These are phyloP conservation scores for Heterobasidion annosum DNA, from an alignment of 1,284 basidiomycete genomes.

Conservation along the genomic window DNA sequence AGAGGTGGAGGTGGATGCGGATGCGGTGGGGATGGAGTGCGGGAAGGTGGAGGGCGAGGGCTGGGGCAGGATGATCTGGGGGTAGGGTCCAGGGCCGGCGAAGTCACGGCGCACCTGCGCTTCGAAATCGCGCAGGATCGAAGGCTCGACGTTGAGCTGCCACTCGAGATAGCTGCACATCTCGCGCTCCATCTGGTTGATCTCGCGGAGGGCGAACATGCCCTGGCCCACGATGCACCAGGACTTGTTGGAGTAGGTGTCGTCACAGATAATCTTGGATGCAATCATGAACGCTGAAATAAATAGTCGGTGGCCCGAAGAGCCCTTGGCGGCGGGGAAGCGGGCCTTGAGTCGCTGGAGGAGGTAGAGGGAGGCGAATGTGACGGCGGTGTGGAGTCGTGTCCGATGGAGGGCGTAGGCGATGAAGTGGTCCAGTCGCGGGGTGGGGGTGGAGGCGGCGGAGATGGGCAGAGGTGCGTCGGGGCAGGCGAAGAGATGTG, in stretches of 20 bases:
- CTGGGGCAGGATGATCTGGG: constrained; percentile 47
- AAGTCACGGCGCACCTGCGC: constrained; percentile 55
- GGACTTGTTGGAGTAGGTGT: constrained; percentile 94
- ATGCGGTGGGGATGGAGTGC: constrained; percentile 2
- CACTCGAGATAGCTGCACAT: constrained; percentile 92
- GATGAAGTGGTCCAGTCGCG: constrained; percentile 33
- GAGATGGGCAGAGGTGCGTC: constrained; percentile 8
- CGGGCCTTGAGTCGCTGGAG: constrained; percentile 40
- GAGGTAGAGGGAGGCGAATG: constrained; percentile 39
- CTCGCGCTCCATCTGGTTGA: constrained; percentile 95
- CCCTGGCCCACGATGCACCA: constrained; percentile 92
- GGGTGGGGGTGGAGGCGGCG: constrained; percentile 15
- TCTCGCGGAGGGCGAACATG: constrained; percentile 58
- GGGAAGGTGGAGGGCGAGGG: constrained; percentile 35
- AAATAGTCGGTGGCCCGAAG: constrained; percentile 45
- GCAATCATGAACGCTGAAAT: constrained; percentile 48
- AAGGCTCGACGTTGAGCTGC: constrained; percentile 74
- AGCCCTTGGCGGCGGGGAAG: constrained; percentile 44
- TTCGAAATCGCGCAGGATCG: constrained; percentile 60
- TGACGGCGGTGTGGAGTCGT: constrained; percentile 37
- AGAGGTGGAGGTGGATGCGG: constrained; percentile 24
- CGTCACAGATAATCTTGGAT: constrained; percentile 77
- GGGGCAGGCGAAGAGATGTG: constrained; percentile 23
- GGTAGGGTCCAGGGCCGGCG: constrained; percentile 42
- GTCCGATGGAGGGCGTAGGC: constrained; percentile 47